Conservation (phyloP, 2,329 filamentous ascomycete genomes). For the Laburnicola sp. region DNA sequence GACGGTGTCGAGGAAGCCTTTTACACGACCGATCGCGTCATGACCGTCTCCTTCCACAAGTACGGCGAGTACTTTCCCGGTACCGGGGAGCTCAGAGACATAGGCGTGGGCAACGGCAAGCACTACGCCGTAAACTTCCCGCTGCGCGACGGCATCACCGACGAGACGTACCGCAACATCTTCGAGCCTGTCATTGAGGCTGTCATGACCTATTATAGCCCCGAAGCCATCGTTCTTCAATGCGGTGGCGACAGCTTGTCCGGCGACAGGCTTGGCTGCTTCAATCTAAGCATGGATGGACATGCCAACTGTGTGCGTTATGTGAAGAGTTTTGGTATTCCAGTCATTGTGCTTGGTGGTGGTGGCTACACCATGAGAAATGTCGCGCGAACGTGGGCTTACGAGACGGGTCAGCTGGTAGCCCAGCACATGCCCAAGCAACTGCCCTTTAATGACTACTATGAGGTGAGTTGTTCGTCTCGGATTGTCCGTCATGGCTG, state of each 20-base stretch:
- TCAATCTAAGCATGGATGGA: conserved; percentile 71
- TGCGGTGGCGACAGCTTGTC: conserved; percentile 70
- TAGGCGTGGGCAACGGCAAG: conserved; percentile 68
- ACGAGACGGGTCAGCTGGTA: conserved; percentile 77
- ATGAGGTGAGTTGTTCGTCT: conserved; percentile 57
- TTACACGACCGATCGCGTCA: conserved; percentile 71
- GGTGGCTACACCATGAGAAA: conserved; percentile 74
- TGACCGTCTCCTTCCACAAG: conserved; percentile 73
- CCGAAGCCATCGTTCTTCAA: conserved; percentile 69
- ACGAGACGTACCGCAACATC: conserved; percentile 67
- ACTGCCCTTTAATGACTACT: conserved; percentile 97
- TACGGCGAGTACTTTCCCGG: conserved; percentile 74
- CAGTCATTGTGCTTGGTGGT: conserved; percentile 67
- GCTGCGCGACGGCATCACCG: conserved; percentile 69
- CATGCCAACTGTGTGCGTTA: conserved; percentile 72
- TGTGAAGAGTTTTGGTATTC: conserved; percentile 68
- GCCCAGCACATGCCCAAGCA: conserved; percentile 77
- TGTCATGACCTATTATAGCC: conserved; percentile 70
- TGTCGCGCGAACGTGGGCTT: conserved; percentile 63
- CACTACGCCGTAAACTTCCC: conserved; percentile 72
- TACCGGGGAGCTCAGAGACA: conserved; percentile 69
- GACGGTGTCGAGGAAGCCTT: conserved; percentile 76
- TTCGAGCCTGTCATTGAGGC: conserved; percentile 69
- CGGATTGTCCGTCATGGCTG: conserved; percentile 17
- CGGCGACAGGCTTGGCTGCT: conserved; percentile 68